Evolutionary conservation across 2,329 filamentous ascomycete species (phyloP).

Genomic region (Xylariales sp.): DNA sequence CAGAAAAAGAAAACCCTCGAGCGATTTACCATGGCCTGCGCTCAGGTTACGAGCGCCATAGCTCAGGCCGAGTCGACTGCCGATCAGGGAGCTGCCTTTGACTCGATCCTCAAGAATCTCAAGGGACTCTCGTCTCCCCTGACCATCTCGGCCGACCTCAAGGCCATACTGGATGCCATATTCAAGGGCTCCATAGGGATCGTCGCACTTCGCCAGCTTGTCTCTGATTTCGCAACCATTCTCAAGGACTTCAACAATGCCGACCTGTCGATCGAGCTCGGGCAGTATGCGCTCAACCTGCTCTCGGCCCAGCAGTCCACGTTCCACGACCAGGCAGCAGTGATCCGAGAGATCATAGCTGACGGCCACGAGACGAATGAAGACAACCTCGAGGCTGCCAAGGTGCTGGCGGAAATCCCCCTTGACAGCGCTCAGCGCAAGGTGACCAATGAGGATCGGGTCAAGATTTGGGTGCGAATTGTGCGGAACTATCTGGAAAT

Average conservation of each 20-base stretch:
- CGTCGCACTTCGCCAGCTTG: slow-evolving; percentile 68
- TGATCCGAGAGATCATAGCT: slow-evolving; percentile 75
- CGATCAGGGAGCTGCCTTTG: slow-evolving; percentile 43
- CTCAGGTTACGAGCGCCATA: slow-evolving; percentile 39
- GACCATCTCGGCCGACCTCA: slow-evolving; percentile 51
- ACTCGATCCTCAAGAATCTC: slow-evolving; percentile 39
- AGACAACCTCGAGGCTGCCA: slow-evolving; percentile 75
- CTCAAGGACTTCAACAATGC: slow-evolving; percentile 58
- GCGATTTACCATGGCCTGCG: slow-evolving; percentile 23
- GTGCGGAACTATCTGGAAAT: slow-evolving; percentile 92
- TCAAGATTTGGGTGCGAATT: slow-evolving; percentile 86
- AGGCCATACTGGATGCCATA: slow-evolving; percentile 62
- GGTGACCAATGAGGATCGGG: slow-evolving; percentile 77
- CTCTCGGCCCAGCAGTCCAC: slow-evolving; percentile 60
- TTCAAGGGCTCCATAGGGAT: slow-evolving; percentile 68
- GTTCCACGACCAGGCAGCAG: slow-evolving; percentile 80
- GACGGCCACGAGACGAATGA: slow-evolving; percentile 79
- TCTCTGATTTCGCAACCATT: slow-evolving; percentile 60
- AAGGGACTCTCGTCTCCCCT: slow-evolving; percentile 33
- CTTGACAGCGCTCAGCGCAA: slow-evolving; percentile 85
- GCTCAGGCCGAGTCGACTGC: slow-evolving; percentile 30
- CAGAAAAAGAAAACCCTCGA: no score
- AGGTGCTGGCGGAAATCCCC: slow-evolving; percentile 74
- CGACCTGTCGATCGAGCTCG: slow-evolving; percentile 70
- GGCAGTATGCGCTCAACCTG: slow-evolving; percentile 64